A percentile compares a stretch with the other conserved stretches of the same genome.
Conservation (phyloP, 495 filamentous ascomycete species). For the Aspergillus panamensis region DNA sequence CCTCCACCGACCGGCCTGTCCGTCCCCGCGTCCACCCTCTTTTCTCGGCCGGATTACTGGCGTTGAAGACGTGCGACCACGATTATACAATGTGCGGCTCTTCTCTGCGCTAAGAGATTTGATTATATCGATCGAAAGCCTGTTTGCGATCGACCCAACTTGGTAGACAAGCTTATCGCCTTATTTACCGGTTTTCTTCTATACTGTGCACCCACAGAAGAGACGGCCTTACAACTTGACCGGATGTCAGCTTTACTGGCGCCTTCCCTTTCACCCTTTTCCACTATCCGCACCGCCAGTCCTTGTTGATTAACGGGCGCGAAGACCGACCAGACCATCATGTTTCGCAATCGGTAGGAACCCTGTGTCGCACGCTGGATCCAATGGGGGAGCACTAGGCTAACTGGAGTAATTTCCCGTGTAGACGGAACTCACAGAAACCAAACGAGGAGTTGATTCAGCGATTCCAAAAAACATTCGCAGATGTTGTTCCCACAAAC, state of each 20-base stretch:
- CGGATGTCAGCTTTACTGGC: background rate
- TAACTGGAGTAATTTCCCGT: slow-evolving; percentile 10
- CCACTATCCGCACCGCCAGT: background rate
- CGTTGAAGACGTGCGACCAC: background rate
- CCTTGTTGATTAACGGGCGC: slow-evolving; percentile 1
- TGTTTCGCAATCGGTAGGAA: slow-evolving; percentile 46
- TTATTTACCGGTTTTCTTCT: no score
- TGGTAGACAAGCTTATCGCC: background rate
- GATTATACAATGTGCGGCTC: background rate
- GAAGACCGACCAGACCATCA: slow-evolving; percentile 14
- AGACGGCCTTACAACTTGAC: background rate
- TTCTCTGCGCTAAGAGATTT: background rate
- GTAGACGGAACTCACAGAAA: slow-evolving; percentile 80
- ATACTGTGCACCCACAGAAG: no score
- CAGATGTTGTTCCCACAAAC: slow-evolving; percentile 50
- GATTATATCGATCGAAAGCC: background rate
- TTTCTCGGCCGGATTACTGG: background rate
- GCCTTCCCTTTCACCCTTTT: background rate
- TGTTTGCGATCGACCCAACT: background rate
- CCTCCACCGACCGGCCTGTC: background rate
- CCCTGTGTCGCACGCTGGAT: background rate
- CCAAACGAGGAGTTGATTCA: slow-evolving; percentile 79
- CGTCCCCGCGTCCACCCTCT: background rate
- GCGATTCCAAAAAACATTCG: slow-evolving; percentile 77
- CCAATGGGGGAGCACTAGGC: slow-evolving; percentile 3